phyloP scores from a whole-genome alignment of 345 rosid genomes.

The Lumnitzera racemosa region DNA sequence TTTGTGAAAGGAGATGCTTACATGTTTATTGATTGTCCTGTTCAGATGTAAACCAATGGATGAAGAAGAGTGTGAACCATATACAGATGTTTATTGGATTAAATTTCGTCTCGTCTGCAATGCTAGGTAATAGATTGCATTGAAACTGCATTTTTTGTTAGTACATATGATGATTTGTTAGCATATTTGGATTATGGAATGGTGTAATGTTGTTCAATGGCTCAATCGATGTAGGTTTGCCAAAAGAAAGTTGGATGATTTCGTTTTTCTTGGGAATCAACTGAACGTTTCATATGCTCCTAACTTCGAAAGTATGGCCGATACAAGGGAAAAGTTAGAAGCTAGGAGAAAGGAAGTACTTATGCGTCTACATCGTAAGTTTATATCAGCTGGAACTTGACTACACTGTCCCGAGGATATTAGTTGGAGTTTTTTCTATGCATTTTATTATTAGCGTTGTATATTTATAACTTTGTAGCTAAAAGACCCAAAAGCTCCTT shows the following conservation, averaged over 20 bases:
- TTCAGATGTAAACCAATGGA: conserved; percentile 84
- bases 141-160: neutral
- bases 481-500: conserved; percentile 28
- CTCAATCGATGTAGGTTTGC: conserved; percentile 50
- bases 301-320: conserved; percentile 58
- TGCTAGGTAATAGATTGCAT: conserved; percentile 45
- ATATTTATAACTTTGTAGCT: conserved; percentile 26
- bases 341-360: conserved; percentile 69
- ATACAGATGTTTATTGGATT: conserved; percentile 83
- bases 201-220: too few species aligned
- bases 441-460: neutral
- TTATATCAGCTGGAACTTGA: neutral
- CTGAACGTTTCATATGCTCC: conserved; percentile 77
- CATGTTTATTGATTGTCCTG: conserved; percentile 3
- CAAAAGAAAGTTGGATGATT: conserved; percentile 81
- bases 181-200: too few species aligned
- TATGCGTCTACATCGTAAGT: conserved; percentile 52
- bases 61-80: conserved; percentile 72
- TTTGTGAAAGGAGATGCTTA: neutral
- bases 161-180: too few species aligned
- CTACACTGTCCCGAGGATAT: neutral
- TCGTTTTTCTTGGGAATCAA: conserved; percentile 59
- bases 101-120: conserved; percentile 58
- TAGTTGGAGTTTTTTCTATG: neutral
- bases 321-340: conserved; percentile 78